phyloP scores from a whole-genome alignment of 116 monocot genomes.

The Posidonia oceanica region DNA sequence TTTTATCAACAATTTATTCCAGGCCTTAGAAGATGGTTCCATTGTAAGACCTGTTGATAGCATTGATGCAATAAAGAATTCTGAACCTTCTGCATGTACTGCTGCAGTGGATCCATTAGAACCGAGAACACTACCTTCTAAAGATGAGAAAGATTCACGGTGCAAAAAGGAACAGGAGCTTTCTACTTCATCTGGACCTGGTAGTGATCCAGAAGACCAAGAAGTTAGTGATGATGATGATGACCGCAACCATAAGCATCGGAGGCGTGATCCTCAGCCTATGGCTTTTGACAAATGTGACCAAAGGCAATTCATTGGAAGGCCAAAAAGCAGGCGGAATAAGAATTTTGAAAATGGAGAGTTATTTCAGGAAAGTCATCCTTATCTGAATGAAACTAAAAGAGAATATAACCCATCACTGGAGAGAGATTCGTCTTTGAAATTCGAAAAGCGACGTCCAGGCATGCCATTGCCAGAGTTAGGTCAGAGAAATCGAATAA shows the following conservation, averaged over 20 bases:
- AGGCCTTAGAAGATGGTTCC: constrained; percentile 47
- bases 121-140: constrained; percentile 14
- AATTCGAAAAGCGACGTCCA: constrained; percentile 35
- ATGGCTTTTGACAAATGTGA: constrained; percentile 28
- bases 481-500: constrained; percentile 27
- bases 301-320: constrained; percentile 30
- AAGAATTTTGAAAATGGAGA: constrained; percentile 44
- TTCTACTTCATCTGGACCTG: constrained; percentile 32
- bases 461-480: constrained; percentile 28
- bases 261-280: constrained; percentile 53
- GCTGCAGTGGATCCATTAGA: constrained; percentile 13
- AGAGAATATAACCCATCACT: constrained; percentile 25
- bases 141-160: constrained; percentile 20
- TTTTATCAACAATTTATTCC: constrained; percentile 43
- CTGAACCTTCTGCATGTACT: constrained; percentile 21
- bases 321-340: constrained; percentile 30
- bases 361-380: constrained; percentile 16
- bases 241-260: constrained; percentile 99
- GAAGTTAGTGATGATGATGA: constrained; percentile 84
- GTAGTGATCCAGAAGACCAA: constrained; percentile 63
- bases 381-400: constrained; percentile 20
- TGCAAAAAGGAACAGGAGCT: constrained; percentile 12
- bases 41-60: constrained; percentile 15
- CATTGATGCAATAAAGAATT: constrained; percentile 22
- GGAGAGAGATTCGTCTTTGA: constrained; percentile 26